These are phyloP conservation scores for Tetragonia tetragonoides DNA, from an alignment of 148 eudicot genomes.

Conservation along the genomic window DNA sequence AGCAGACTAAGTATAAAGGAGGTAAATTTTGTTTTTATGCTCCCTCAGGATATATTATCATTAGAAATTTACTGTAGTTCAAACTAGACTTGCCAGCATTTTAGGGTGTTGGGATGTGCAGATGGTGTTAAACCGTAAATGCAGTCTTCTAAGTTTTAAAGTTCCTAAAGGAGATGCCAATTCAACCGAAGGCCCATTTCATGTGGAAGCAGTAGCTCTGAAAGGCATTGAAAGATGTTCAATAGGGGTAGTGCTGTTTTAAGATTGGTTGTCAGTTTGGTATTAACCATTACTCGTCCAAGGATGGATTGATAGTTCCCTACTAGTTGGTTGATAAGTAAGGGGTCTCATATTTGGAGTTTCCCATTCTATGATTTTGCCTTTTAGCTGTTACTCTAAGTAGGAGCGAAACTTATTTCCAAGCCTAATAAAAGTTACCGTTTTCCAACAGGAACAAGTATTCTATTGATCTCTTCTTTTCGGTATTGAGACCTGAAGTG, in stretches of 20 bases:
- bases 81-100: neutral
- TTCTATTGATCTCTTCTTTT: neutral
- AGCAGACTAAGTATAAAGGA: conserved; percentile 88
- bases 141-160: neutral
- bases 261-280: neutral
- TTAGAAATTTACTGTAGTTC: neutral
- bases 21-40: conserved; percentile 36
- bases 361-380: neutral
- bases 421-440: neutral
- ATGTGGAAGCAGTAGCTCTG: neutral
- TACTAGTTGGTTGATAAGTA: neutral
- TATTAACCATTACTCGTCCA: neutral
- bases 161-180: neutral
- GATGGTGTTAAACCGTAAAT: neutral
- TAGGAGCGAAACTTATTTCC: neutral
- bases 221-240: neutral
- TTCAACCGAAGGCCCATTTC: neutral
- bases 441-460: neutral
- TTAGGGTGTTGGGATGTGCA: neutral
- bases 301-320: neutral
- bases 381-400: neutral
- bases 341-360: neutral
- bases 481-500: neutral
- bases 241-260: neutral
- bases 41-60: neutral